A percentile compares a stretch with the other conserved stretches of the same genome.
Conservation (phyloP, 768 basidiomycete genomes). For the Stropharia rugosoannulata region DNA sequence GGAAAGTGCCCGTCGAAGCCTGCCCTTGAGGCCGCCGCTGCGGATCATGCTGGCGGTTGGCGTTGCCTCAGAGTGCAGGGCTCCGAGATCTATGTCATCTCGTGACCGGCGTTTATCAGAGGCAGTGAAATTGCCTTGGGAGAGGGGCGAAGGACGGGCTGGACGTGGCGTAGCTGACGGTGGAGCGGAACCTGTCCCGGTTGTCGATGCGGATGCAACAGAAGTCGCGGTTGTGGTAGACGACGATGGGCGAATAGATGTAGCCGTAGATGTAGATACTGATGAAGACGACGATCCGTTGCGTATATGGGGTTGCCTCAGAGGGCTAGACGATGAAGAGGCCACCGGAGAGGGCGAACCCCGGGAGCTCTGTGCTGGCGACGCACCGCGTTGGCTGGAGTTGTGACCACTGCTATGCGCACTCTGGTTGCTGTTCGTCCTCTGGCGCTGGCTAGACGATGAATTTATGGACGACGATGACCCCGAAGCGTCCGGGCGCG, state of each 20-base stretch:
- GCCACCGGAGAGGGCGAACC: constrained; percentile 24
- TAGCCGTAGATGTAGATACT: constrained; percentile 40
- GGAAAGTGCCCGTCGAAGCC: constrained; percentile 71
- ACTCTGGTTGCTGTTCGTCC: constrained; percentile 74
- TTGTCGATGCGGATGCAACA: constrained; percentile 35
- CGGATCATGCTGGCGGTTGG: constrained; percentile 42
- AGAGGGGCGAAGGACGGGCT: constrained; percentile 64
- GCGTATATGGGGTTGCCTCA: constrained; percentile 17
- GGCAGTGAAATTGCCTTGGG: constrained; percentile 62
- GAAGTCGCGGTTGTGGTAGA: constrained; percentile 33
- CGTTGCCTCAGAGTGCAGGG: constrained; percentile 45
- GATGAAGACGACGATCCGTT: constrained; percentile 46
- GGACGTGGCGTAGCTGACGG: constrained; percentile 37
- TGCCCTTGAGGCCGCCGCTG: constrained; percentile 72
- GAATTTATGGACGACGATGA: constrained; percentile 82
- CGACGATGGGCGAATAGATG: constrained; percentile 28
- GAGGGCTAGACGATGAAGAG: constrained; percentile 13
- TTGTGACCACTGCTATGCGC: constrained; percentile 41
- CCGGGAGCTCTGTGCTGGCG: constrained; percentile 23
- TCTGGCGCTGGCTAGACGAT: constrained; percentile 53
- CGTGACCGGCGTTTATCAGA: constrained; percentile 76
- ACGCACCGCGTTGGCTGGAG: constrained; percentile 34
- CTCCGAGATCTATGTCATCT: constrained; percentile 69
- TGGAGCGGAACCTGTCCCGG: constrained; percentile 23
- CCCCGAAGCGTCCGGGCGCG: constrained; percentile 74